Percentiles rank a stretch among this genome's conserved stretches.
Conservation (phyloP, 1,139 yeast genomes). For the Kodamaea sp. region DNA sequence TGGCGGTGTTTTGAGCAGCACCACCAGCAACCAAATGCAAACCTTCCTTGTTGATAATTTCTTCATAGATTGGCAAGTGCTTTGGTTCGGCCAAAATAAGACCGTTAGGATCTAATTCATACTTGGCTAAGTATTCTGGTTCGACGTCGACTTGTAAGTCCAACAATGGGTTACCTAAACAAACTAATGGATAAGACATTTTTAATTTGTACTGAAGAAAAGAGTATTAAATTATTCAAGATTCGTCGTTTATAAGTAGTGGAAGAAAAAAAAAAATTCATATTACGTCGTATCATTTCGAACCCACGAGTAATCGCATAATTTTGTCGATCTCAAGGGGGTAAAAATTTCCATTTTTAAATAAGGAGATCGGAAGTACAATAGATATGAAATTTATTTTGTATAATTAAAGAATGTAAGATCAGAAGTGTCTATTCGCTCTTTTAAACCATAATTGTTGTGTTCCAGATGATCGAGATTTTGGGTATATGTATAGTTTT, state of each 20-base stretch:
- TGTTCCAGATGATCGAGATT: no score
- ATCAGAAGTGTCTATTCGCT: no score
- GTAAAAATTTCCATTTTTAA: no score
- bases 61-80: constrained; percentile 83
- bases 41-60: constrained; percentile 58
- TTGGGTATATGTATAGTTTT: no score
- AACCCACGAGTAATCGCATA: no score
- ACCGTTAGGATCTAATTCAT: constrained; percentile 84
- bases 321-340: neutral
- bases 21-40: constrained; percentile 92
- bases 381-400: no score
- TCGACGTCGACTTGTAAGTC: constrained; percentile 84
- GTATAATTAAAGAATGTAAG: no score
- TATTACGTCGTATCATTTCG: no score
- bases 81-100: constrained; percentile 89
- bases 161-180: constrained; percentile 65
- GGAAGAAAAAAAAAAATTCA: neutral
- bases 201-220: constrained; percentile 4
- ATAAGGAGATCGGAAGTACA: no score
- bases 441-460: no score
- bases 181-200: constrained; percentile 45
- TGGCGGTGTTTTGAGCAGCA: constrained; percentile 98
- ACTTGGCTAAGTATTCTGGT: constrained; percentile 67
- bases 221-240: neutral
- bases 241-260: neutral